Evolutionary conservation across 352 stramenopile genomes (phyloP), one percentile per base, ranked within the genome.

Genomic region (Saprolegnia diclina): DNA sequence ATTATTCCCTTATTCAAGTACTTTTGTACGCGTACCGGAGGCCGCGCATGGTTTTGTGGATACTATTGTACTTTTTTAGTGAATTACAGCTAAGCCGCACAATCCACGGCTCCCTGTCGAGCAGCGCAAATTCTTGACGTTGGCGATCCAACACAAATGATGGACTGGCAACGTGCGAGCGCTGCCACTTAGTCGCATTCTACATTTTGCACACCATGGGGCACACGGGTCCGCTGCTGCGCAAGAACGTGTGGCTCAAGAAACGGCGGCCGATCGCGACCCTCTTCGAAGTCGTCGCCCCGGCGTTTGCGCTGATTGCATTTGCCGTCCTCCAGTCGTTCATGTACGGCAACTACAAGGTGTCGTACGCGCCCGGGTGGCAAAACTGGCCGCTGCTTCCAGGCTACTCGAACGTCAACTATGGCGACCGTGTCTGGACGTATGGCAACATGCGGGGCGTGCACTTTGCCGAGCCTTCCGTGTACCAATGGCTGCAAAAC

Each of bases 31-130:
- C n/a, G n/a, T n/a, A n/a, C n/a, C n/a, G n/a, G n/a, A n/a, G n/a
- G n/a, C n/a, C n/a, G n/a, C n/a, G n/a, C n/a, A n/a, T n/a, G n/a
- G n/a, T n/a, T n/a, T n/a, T n/a, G n/a, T n/a, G 78, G 82, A 37
- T 65, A 61, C 83, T 87, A 42, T 72, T 92, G 55, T 82, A 92
- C 69, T 76, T 92, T 45, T 77, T 92, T 38, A 81, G 90, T 45
- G 78, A 92, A 65, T 80, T 92, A 64, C 82, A 89, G 65, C 0
- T 82, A 92, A 72, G 80, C 90, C 44, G 90, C 90, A 67, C 82
- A 91, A 74, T 82, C 81, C n/a, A n/a, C n/a, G n/a, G 48, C 73
- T 92, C 42, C 84, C 84, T 19, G 75, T 73, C 5, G 82, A 85
- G 22, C 82, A 92, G 69, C 81, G 84, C 29, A 78, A 80, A 42